phyloP scores from a whole-genome alignment of 1,284 basidiomycete species.

The Garcileccinum viscosum region DNA sequence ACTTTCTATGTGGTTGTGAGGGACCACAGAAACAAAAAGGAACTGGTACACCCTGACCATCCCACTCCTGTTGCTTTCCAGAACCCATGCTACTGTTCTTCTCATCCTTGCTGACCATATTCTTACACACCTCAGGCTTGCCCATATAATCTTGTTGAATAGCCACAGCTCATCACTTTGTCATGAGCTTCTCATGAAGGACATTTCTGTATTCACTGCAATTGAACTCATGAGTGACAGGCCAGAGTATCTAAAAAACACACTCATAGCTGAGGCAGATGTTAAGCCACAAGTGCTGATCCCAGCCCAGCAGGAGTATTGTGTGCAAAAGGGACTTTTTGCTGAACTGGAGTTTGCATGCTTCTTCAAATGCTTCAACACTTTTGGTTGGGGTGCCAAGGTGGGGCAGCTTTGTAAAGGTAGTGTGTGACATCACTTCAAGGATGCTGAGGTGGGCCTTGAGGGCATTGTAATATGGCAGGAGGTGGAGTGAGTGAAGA shows the following conservation, averaged over 20 bases:
- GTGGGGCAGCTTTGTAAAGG: conserved; percentile 70
- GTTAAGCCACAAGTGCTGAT: conserved; percentile 60
- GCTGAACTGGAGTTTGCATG: conserved; percentile 58
- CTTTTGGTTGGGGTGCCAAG: conserved; percentile 62
- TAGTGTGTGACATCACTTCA: conserved; percentile 58
- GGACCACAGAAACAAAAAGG: too few relatives aligned
- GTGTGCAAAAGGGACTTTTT: conserved; percentile 39
- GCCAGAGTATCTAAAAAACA: conserved; percentile 66
- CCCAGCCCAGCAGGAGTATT: conserved; percentile 49
- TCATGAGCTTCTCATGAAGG: conserved; percentile 68
- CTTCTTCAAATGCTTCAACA: conserved; percentile 64
- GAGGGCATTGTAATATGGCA: conserved; percentile 62
- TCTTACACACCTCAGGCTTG: conserved; percentile 73
- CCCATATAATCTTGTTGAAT: conserved; percentile 76
- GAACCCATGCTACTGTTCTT: conserved; percentile 56
- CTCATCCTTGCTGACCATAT: conserved; percentile 70
- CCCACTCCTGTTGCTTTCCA: conserved; percentile 74
- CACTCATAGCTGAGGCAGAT: conserved; percentile 67
- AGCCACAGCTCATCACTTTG: conserved; percentile 78
- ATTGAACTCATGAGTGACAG: conserved; percentile 70
- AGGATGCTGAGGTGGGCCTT: conserved; percentile 60
- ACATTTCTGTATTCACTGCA: conserved; percentile 72
- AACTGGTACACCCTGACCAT: conserved; percentile 56
- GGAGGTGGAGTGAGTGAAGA: conserved; percentile 64
- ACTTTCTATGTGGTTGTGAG: too few relatives aligned